Base-by-base conservation (phyloP, 2,329 filamentous ascomycete genomes). In the Pestalotiopsis sp. region DNA sequence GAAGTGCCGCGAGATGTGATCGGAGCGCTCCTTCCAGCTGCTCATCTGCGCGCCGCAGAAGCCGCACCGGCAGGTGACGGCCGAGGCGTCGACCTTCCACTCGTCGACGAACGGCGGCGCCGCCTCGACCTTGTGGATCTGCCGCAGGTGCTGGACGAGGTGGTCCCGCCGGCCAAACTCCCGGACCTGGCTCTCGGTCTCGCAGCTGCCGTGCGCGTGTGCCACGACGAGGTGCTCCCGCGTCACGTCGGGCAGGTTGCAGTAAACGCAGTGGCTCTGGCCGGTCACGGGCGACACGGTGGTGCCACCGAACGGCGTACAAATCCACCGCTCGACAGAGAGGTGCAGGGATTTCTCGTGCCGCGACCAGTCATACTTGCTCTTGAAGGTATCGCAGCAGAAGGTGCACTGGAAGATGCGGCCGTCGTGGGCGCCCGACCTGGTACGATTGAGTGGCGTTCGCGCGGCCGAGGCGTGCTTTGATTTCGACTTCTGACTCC, bases 21-120 rank as follows among this genome's bases (percentile, higher is more conserved):
- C 77, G 1, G 72, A 62, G 0, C 77, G 74, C 11, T 74, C 72
- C 20, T 70, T 66, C 77, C 77, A 79, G 0, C 74, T 73, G 12
- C 68, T 41, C 62, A 79, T 70, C 0, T 61, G 56, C 6, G 70
- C 60, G 13, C 71, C 71, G 39, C 77, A 79, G 49, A 79, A 77
- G 0, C 77, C 77, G 20, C 77, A 79, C 1, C 77, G 73, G 1
- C 76, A 79, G 1, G 66, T 60, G 2, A 79, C 68, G 0, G 72
- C 64, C 1, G 72, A 70, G 0, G 72, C 70, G 17, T 74, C 69
- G 4, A 73, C 68, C 58, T 76, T 78, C 77, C 77, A 79, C 12
- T 68, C 61, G 7, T 75, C 77, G 74, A 69, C 87, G 14, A 13
- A 36, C 78, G 82, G 83, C 79, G 70, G 79, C 73, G 63, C 74